Conservation (phyloP, 1,139 yeast genomes). For the Kurtzmaniella quercitrusa region DNA sequence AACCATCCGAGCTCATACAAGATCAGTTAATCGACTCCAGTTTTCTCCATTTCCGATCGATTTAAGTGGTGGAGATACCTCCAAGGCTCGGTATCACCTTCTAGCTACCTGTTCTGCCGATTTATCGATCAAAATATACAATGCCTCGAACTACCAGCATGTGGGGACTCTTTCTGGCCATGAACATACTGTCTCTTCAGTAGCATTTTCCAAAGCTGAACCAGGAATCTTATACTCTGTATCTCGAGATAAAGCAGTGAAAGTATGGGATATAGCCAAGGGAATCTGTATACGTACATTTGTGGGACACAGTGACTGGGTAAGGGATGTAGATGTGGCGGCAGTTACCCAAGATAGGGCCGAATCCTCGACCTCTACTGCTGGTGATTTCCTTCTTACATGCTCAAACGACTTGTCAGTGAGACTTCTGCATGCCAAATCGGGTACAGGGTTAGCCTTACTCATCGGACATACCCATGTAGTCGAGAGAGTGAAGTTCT, state of each 20-base stretch:
- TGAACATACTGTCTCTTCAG: constrained; percentile 77
- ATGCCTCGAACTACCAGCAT: constrained; percentile 49
- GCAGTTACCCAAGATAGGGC: neutral
- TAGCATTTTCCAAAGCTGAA: constrained; percentile 44
- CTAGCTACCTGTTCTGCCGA: constrained; percentile 72
- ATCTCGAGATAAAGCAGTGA: constrained; percentile 71
- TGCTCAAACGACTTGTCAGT: constrained; percentile 82
- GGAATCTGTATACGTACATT: constrained; percentile 69
- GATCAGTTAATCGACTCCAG: constrained; percentile 59
- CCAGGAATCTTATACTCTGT: constrained; percentile 55
- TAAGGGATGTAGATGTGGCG: constrained; percentile 54
- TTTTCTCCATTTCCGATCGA: constrained; percentile 43
- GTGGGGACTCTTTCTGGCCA: constrained; percentile 78
- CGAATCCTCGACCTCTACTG: constrained; percentile 5
- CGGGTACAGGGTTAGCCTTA: constrained; percentile 66
- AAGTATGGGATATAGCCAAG: constrained; percentile 69
- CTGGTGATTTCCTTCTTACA: constrained; percentile 60
- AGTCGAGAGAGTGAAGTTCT: constrained; percentile 66
- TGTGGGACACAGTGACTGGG: constrained; percentile 88
- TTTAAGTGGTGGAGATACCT: constrained; percentile 12
- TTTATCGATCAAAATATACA: constrained; percentile 69
- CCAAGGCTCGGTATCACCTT: constrained; percentile 14
- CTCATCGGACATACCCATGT: constrained; percentile 82
- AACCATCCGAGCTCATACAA: constrained; percentile 72
- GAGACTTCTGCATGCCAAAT: constrained; percentile 57